A percentile compares a stretch with the other conserved stretches of the same genome.
These are phyloP conservation scores for Epichloe uncinata DNA, from an alignment of 2,329 filamentous ascomycete species.

Conservation along the genomic window DNA sequence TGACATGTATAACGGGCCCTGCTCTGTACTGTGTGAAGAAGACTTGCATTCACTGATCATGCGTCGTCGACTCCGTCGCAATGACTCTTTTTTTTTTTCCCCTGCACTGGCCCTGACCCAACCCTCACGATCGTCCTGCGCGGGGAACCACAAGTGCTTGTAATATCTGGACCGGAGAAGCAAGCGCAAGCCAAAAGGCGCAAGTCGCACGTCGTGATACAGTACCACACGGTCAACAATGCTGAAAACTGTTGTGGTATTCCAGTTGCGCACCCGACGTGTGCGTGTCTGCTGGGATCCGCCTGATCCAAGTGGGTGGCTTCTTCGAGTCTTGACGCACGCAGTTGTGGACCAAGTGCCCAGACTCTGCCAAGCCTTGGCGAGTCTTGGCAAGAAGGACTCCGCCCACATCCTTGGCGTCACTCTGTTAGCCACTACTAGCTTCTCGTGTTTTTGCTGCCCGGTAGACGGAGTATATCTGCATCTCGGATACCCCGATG, in stretches of 20 bases:
- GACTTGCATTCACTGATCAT: no score
- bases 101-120: background rate
- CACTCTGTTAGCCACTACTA: conserved; percentile 1
- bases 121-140: background rate
- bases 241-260: background rate
- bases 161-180: background rate
- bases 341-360: conserved; percentile 19
- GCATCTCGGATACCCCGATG: conserved; percentile 9
- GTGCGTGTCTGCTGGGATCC: background rate
- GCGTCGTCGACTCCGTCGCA: no score
- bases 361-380: conserved; percentile 26
- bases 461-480: conserved; percentile 1
- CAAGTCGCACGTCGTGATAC: background rate
- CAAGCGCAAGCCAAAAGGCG: background rate
- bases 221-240: background rate
- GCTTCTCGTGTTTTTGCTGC: background rate
- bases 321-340: background rate
- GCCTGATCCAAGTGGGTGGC: background rate
- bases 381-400: conserved; percentile 20
- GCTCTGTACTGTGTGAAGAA: no score
- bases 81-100: no score
- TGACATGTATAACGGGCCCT: no score
- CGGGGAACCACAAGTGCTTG: background rate
- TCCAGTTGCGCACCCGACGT: background rate
- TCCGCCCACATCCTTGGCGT: conserved; percentile 15